These are phyloP conservation scores for Leishmania tropica DNA, from an alignment of 208 protist genomes.

Conservation along the genomic window DNA sequence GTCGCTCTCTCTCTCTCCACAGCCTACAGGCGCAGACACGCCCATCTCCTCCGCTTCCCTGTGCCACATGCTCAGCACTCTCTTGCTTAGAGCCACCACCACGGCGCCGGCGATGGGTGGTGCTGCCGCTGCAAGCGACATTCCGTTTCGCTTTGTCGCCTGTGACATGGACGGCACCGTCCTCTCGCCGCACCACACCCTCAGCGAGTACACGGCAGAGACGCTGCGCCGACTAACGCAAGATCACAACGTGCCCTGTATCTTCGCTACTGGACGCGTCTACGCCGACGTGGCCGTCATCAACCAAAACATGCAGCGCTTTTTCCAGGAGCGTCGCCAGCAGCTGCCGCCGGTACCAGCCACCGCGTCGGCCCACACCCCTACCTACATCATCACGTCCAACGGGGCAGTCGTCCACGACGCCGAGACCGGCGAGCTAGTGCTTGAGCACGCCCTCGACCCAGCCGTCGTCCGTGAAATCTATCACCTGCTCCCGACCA, in stretches of 20 bases:
- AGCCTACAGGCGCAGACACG: not conserved
- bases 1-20: not conserved
- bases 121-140: not conserved
- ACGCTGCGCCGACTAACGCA: constrained; percentile 56
- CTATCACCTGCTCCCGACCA: constrained; percentile 35
- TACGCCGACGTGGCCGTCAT: constrained; percentile 54
- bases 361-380: constrained; percentile 7
- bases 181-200: constrained; percentile 40
- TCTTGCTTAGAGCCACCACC: constrained; percentile 5
- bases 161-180: constrained; percentile 69
- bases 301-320: constrained; percentile 43
- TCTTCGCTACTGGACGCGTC: constrained; percentile 77
- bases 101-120: not conserved
- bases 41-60: not conserved
- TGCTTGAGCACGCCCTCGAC: constrained; percentile 37
- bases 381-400: constrained; percentile 47
- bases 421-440: constrained; percentile 35
- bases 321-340: constrained; percentile 42
- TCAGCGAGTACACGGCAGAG: constrained; percentile 36
- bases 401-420: constrained; percentile 62
- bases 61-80: constrained; percentile 11
- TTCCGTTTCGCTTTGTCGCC: constrained; percentile 44
- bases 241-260: constrained; percentile 57
- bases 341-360: constrained; percentile 30
- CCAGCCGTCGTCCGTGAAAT: constrained; percentile 26